Base-by-base conservation (phyloP, 805 yeast species). In the Barnettozyma sp. region DNA sequence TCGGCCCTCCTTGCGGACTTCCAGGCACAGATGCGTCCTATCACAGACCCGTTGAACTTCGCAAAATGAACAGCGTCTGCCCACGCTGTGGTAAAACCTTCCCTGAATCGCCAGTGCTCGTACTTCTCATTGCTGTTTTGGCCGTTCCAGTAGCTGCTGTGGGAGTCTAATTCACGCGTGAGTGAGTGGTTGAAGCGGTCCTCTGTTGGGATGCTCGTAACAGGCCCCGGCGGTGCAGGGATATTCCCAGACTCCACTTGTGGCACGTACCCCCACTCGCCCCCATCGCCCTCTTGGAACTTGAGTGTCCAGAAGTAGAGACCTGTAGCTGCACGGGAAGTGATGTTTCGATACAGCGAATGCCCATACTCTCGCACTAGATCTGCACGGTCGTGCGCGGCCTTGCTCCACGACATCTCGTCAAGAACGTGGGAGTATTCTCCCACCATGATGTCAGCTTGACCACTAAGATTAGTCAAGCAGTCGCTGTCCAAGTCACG, bases 241-340 rank as follows among this genome's bases (percentile, higher is more conserved):
- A 77, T 56, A 7, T 77, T 72, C 1, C 85, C 86, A 35, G 62
- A 60, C 16, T 79, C 76, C 15, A 70, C 63, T 87, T 83, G 84
- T 24, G 86, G 82, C 17, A 70, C 68, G 59, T 85, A 80, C 33
- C 92, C 97, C 97, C 97, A 90, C 60, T 86, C 97, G 12, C 97
- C 97, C 28, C 97, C 97, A 52, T 79, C 81, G 2, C 97, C 97
- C 39, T 76, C 68, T 54, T 81, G 74, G 53, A 88, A 88, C 59
- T 86, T 85, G 56, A 63, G 82, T 2, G 95, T 83, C 97, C 97
- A 90, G 59, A 92, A 90, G 58, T 70, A 88, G 40, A 73, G 68
- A 0, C 97, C 97, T 38, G 76, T 70, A 8, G 66, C 56, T 2
- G 90, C 79, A 23, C 80, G 60, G 25, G 70, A 48, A 5, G 55